A percentile compares a stretch with the other conserved stretches of the same genome.
Evolutionary conservation across 495 filamentous ascomycete species (phyloP).

Genomic region (Penicillium flavigenum): DNA sequence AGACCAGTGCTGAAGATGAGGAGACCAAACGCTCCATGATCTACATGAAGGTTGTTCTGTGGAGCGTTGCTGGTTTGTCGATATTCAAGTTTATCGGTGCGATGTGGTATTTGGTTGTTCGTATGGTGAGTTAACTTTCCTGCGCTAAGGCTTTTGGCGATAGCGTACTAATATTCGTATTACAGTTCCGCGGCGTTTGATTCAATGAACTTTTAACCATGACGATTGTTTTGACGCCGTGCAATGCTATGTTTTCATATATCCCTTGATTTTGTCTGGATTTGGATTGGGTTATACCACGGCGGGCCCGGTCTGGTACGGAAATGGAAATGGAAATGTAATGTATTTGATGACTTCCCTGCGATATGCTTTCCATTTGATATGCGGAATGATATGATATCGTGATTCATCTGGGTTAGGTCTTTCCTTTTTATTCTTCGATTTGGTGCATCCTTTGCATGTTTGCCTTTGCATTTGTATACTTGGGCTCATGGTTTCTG

Average conservation of each 20-base stretch:
- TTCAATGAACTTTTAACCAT: constrained; percentile 16
- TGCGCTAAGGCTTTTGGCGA: not conserved
- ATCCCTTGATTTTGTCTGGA: constrained; percentile 20
- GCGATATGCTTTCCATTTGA: constrained; percentile 7
- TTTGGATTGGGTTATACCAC: constrained; percentile 24
- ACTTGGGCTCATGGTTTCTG: not conserved
- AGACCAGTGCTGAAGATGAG: constrained; percentile 37
- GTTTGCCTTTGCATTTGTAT: not conserved
- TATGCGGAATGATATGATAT: constrained; percentile 11
- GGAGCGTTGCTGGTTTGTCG: constrained; percentile 84
- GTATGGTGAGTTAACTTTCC: constrained; percentile 56
- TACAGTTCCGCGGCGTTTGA: constrained; percentile 53
- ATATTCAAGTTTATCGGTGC: constrained; percentile 90
- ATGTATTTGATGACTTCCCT: constrained; percentile 26
- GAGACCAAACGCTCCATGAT: constrained; percentile 59
- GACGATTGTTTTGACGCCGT: constrained; percentile 21
- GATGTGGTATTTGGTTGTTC: constrained; percentile 90
- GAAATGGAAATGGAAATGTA: constrained; percentile 16
- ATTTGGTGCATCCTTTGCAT: not conserved
- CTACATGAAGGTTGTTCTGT: constrained; percentile 89
- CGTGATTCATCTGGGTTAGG: constrained; percentile 3
- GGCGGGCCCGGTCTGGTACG: constrained; percentile 37
- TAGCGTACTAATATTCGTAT: constrained; percentile 17
- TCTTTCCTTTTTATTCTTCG: not conserved
- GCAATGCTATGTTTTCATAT: constrained; percentile 25